Percentiles rank a stretch among this genome's conserved stretches.
phyloP scores from a whole-genome alignment of 208 protist species.

The Trypanosomatidae sp. region DNA sequence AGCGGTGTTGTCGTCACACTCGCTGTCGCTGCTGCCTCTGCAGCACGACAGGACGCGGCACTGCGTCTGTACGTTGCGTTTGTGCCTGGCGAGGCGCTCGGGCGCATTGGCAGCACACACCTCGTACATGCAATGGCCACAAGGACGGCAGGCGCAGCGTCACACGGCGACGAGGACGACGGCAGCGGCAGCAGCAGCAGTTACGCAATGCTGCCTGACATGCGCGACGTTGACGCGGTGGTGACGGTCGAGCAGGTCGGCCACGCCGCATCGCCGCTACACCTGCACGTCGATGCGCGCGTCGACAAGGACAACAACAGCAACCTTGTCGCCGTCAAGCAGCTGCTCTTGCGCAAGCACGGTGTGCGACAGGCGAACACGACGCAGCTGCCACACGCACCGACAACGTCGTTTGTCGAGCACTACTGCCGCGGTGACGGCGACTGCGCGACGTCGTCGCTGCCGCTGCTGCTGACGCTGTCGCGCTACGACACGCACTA shows the following conservation, averaged over 20 bases:
- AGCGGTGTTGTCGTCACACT: background rate
- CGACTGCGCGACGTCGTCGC: background rate
- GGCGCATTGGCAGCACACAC: conserved; percentile 1
- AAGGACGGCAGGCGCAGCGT: background rate
- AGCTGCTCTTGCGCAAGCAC: background rate
- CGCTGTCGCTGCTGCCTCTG: too few relatives aligned
- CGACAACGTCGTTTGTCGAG: background rate
- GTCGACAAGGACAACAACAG: background rate
- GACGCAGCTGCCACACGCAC: background rate
- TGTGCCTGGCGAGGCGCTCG: background rate
- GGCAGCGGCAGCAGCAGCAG: background rate
- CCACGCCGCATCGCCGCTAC: conserved; percentile 5
- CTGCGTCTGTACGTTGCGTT: background rate
- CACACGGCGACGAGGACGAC: background rate
- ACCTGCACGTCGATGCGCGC: conserved; percentile 20
- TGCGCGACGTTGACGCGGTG: conserved; percentile 10
- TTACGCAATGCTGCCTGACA: conserved; percentile 23
- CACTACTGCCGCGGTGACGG: background rate
- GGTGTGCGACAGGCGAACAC: background rate
- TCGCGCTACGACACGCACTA: conserved; percentile 1
- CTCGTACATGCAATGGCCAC: background rate
- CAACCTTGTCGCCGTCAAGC: background rate
- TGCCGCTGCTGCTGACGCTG: background rate
- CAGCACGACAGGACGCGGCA: too few relatives aligned
- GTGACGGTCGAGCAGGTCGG: conserved; percentile 21